Conservation (phyloP, 306 rosid species). For the Acacia melanoxylon region DNA sequence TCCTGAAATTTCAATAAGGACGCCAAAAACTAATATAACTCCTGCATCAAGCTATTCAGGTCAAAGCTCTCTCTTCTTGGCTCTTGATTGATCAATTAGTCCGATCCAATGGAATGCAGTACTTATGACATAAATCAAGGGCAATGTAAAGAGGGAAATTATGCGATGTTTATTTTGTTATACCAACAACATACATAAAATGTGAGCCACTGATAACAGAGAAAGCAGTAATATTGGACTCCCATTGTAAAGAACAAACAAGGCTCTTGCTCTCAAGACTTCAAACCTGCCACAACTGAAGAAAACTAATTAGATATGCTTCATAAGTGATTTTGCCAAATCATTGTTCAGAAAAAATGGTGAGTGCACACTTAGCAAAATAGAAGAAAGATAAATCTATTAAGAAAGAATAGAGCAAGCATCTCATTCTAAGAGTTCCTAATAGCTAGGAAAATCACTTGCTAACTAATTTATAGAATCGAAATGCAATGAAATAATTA, state of each 20-base stretch:
- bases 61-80: too few relatives aligned
- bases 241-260: constrained; percentile 81
- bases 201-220: constrained; percentile 70
- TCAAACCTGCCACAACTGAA: constrained; percentile 75
- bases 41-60: too few relatives aligned
- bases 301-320: constrained; percentile 8
- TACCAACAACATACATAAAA: too few relatives aligned
- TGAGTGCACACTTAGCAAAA: background rate
- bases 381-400: background rate
- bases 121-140: too few relatives aligned
- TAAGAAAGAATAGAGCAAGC: background rate
- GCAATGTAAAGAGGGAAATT: too few relatives aligned
- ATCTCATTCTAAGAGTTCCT: background rate
- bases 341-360: background rate
- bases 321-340: background rate
- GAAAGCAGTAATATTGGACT: constrained; percentile 82
- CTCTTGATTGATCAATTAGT: too few relatives aligned
- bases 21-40: too few relatives aligned
- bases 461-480: background rate
- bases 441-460: background rate
- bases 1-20: too few relatives aligned
- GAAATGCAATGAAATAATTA: background rate
- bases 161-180: too few relatives aligned
- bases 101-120: too few relatives aligned
- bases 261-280: constrained; percentile 77